Percentiles rank a stretch among this genome's conserved stretches.
phyloP scores from a whole-genome alignment of 2,329 filamentous ascomycete genomes.

The Colletotrichum costaricense region DNA sequence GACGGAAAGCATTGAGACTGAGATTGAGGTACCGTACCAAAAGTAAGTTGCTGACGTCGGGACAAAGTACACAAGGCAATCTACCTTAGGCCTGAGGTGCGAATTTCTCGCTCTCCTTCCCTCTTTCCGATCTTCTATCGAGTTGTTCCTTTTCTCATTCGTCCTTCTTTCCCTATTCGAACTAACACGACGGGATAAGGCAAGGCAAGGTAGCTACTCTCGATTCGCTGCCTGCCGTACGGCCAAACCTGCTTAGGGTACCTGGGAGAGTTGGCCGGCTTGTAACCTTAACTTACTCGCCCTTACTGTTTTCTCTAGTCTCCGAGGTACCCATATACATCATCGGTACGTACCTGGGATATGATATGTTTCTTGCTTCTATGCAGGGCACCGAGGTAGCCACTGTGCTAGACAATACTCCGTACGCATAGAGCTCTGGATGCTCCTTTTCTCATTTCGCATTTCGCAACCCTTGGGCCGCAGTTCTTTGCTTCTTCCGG shows the following conservation, averaged over 20 bases:
- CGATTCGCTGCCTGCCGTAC: neutral
- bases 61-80: neutral
- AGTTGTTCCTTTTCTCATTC: neutral
- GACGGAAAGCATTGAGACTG: neutral
- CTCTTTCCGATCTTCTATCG: neutral
- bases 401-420: neutral
- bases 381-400: neutral
- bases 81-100: neutral
- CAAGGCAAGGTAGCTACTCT: neutral
- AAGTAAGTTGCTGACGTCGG: neutral
- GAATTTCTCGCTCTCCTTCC: neutral
- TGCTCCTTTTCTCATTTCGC: neutral
- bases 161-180: neutral
- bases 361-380: neutral
- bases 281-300: slow-evolving; percentile 1
- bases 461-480: slow-evolving; percentile 3
- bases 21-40: neutral
- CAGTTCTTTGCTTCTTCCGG: slow-evolving; percentile 19
- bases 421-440: neutral
- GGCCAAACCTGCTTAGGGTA: neutral
- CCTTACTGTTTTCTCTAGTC: neutral
- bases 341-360: neutral
- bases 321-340: neutral
- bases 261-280: neutral
- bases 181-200: neutral